Percentiles rank a stretch among this genome's conserved stretches.
phyloP scores from a whole-genome alignment of 371 early-diverging fungal genomes.

The Zopfochytrium polystomum region DNA sequence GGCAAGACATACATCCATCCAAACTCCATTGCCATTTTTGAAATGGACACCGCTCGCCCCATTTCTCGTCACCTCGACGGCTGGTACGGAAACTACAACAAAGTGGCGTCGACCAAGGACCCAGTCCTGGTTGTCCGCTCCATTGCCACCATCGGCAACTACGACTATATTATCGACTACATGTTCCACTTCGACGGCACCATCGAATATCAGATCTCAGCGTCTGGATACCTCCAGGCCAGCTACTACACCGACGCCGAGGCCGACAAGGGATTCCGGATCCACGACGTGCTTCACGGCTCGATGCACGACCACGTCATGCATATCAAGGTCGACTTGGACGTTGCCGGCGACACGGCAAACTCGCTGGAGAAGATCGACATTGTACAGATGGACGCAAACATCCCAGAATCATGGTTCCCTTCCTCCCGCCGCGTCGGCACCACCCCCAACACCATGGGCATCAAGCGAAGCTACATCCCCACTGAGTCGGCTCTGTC shows the following conservation, averaged over 20 bases:
- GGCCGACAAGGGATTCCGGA: constrained; percentile 7
- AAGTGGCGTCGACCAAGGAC: not conserved
- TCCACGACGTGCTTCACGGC: constrained; percentile 12
- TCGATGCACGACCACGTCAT: constrained; percentile 21
- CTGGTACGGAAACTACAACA: not conserved
- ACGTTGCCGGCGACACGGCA: constrained; percentile 11
- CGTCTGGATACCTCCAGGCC: constrained; percentile 24
- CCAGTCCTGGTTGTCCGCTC: not conserved
- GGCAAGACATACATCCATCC: constrained; percentile 3
- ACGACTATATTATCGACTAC: constrained; percentile 25
- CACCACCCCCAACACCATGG: constrained; percentile 4
- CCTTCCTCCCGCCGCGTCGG: not conserved
- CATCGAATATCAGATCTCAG: constrained; percentile 16
- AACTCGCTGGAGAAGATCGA: constrained; percentile 15
- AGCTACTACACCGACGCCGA: constrained; percentile 13
- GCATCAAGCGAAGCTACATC: constrained; percentile 1
- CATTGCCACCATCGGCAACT: constrained; percentile 12
- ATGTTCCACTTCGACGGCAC: constrained; percentile 22
- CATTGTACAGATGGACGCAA: constrained; percentile 1
- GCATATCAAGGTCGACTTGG: constrained; percentile 20
- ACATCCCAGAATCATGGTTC: constrained; percentile 7
- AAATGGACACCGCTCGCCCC: constrained; percentile 1
- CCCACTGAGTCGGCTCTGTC: not conserved
- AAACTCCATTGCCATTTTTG: constrained; percentile 8
- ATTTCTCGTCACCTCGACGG: constrained; percentile 8